Base-by-base conservation (phyloP, 176 grass and related monocot species). In the Stipa capillata region DNA sequence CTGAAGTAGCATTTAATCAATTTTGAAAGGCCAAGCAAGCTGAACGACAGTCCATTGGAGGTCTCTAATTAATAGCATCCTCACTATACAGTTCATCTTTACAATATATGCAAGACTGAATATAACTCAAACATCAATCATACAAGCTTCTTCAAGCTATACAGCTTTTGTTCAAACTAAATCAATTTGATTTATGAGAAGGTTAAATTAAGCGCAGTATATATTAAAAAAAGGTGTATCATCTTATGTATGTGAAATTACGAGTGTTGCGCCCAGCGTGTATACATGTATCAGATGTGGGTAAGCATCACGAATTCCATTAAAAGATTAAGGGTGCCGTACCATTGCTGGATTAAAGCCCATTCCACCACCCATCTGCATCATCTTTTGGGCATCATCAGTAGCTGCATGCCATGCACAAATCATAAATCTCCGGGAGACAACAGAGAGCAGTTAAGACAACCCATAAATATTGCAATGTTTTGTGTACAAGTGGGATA, bases 341-440 rank as follows among this genome's bases (percentile, higher is more conserved):
- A 99, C 92, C 97, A 82, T 90, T 77, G 97, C n/a, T 5, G 97
- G 74, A 23, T 99, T 89, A 73, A 72, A 78, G 61, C 92, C 97
- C 89, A 99, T 91, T 76, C 97, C 97, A 59, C 95, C 82, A 15
- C 95, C 79, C 97, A 95, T 99, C 79, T 95, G 90, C 97, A 99
- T 99, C 97, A 99, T 99, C 76, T 79, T 85, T 75, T 89, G 84
- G 21, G 97, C 90, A 74, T 99, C 97, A 76, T 99, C 92, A 82
- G 84, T 91, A 21, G 92, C 92, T 95, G 88, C 64, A 92, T 34
- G 51, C 57, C 71, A 78, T 57, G 35, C 33, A 82, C 4, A 87
- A 79, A 74, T 39, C 56, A 71, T 76, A 50, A 89, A 79, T 69
- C 21, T 23, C 29, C 11, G 39, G n/a, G n/a, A 69, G 52, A 51